Percentiles rank a stretch among this genome's conserved stretches.
Conservation (phyloP, 2,329 filamentous ascomycete genomes). For the Penicillium sp. region DNA sequence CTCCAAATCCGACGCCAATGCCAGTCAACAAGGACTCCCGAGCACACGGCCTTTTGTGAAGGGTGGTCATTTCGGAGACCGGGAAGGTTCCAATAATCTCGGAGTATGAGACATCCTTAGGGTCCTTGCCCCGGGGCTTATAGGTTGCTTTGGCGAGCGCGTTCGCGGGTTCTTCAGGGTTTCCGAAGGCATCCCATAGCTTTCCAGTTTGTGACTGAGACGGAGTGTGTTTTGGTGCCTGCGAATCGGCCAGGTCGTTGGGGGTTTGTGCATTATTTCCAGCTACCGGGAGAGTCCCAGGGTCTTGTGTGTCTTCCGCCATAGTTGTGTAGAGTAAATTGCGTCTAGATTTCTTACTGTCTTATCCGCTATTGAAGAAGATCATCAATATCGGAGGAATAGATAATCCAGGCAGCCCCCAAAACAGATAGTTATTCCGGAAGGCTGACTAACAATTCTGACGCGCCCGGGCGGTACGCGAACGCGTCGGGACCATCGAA, state of each 20-base stretch:
- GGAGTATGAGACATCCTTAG: constrained; percentile 42
- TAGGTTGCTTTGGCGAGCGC: constrained; percentile 55
- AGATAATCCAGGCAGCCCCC: constrained; percentile 6
- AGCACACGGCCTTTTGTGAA: constrained; percentile 79
- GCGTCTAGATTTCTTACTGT: constrained; percentile 1
- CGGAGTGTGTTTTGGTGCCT: constrained; percentile 42
- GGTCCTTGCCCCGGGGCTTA: constrained; percentile 59
- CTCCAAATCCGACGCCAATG: constrained; percentile 72
- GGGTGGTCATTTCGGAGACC: constrained; percentile 55
- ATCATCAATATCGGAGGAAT: constrained; percentile 10
- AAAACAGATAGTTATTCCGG: constrained; percentile 25
- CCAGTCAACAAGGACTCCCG: constrained; percentile 78
- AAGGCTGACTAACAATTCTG: constrained; percentile 24
- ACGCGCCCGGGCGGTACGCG: constrained; percentile 37
- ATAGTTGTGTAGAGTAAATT: constrained; percentile 27
- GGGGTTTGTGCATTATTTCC: constrained; percentile 20
- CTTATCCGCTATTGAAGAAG: not conserved
- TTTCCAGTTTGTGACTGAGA: constrained; percentile 48
- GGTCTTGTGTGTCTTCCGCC: constrained; percentile 40
- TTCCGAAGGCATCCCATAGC: constrained; percentile 48
- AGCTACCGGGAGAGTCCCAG: constrained; percentile 13
- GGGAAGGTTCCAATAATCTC: constrained; percentile 45
- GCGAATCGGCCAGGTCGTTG: constrained; percentile 20
- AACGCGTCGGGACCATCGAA: constrained; percentile 30
- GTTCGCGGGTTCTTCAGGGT: constrained; percentile 52